Conservation (phyloP, 345 rosid species). For the Citrus medica region DNA sequence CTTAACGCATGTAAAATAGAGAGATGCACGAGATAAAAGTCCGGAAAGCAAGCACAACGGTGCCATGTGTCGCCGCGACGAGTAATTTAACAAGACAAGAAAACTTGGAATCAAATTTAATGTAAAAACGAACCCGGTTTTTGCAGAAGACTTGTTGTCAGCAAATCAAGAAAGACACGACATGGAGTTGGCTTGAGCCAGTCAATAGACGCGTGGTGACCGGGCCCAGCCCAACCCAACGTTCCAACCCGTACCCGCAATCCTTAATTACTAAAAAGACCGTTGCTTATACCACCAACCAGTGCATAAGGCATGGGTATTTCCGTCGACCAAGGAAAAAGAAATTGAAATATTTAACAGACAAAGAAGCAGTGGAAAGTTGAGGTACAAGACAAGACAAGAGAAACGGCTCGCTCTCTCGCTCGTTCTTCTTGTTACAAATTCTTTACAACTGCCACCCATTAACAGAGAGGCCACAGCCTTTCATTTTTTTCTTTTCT, state of each 20-base stretch:
- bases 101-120: conserved; percentile 1
- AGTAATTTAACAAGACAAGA: neutral
- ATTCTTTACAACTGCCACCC: conserved; percentile 43
- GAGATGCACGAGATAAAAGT: neutral
- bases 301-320: neutral
- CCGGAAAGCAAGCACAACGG: neutral
- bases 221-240: neutral
- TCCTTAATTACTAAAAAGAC: neutral
- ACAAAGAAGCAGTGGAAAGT: neutral
- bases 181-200: conserved; percentile 5
- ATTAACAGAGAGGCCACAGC: conserved; percentile 58
- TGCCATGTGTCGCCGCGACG: neutral
- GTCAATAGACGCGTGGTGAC: conserved; percentile 30
- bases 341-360: neutral
- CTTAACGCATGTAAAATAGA: too few species aligned
- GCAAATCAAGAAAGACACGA: conserved; percentile 2
- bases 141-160: neutral
- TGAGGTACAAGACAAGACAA: conserved; percentile 22
- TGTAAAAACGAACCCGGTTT: neutral
- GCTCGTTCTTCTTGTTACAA: neutral
- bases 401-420: conserved; percentile 26
- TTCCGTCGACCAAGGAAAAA: neutral
- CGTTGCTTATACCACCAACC: neutral
- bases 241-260: neutral
- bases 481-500: conserved; percentile 12